Conservation (phyloP, 116 monocot species). For the Posidonia oceanica region DNA sequence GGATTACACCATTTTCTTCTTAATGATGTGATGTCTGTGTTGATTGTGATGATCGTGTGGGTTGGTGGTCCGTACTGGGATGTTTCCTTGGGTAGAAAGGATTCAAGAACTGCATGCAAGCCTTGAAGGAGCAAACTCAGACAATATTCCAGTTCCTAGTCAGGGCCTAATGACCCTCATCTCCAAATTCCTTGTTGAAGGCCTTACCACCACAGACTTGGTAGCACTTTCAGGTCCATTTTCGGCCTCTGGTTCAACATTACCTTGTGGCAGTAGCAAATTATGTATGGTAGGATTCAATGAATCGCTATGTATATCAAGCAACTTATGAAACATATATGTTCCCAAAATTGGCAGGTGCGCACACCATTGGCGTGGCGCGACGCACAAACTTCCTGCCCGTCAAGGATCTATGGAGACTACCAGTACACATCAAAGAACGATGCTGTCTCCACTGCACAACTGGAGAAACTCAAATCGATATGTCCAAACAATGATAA, state of each 20-base stretch:
- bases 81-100: constrained; percentile 63
- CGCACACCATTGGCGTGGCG: constrained; percentile 76
- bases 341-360: constrained; percentile 28
- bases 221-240: constrained; percentile 67
- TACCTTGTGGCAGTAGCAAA: no score
- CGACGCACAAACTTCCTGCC: constrained; percentile 51
- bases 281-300: no score
- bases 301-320: background rate
- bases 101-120: constrained; percentile 47
- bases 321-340: no score
- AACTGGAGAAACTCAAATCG: constrained; percentile 24
- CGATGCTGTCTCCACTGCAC: constrained; percentile 14
- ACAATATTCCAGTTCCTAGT: constrained; percentile 44
- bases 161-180: constrained; percentile 44
- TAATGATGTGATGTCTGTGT: no score
- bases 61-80: constrained; percentile 64
- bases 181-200: constrained; percentile 60
- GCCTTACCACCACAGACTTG: constrained; percentile 67
- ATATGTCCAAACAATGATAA: constrained; percentile 50
- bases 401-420: constrained; percentile 56
- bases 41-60: no score
- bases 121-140: constrained; percentile 39
- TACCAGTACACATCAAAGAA: constrained; percentile 23
- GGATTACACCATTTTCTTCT: no score
- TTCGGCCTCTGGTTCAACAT: no score